Evolutionary conservation across 2,329 filamentous ascomycete species (phyloP), one percentile per base, ranked within the genome.

Genomic region (Pestalotiopsis sp.): DNA sequence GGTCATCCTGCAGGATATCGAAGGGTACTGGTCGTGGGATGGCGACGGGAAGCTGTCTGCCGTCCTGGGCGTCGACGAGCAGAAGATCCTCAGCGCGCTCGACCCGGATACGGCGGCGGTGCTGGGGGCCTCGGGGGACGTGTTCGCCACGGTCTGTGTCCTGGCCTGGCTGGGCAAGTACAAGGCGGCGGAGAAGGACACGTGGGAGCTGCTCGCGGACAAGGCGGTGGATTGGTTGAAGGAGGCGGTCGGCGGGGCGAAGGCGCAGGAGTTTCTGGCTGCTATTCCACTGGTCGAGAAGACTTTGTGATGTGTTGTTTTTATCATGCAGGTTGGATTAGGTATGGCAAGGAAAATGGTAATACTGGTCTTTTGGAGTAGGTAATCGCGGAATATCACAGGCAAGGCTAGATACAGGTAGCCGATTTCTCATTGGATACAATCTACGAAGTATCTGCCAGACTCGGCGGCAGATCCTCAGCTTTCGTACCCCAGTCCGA

Each of bases 401-500:
- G 27, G 23, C 9, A 27, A 17, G 20, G 23, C 57, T 59, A 36
- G 57, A 23, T 27, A 27, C 23, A 13, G 23, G 36, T 17, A 17
- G n/a, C 14, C n/a, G 0, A 12, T 59, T 23, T 23, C n/a, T 11
- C 17, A 13, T 7, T 14, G 4, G 6, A 36, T 27, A 17, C 14
- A 3, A 3, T 13, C 14, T 27, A 36, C 14, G 62, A 38, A 36
- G 39, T 64, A 13, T 58, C 64, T 13, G 9, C 39, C 17, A 72
- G 76, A 36, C 77, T 79, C 2, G 76, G 77, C 9, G 77, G 77
- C 3, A 76, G 73, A 72, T 79, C 76, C 57, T 77, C 75, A 9
- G 73, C 87, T 74, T 93, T 91, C 0, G 89, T 92, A 60, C 93
- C 88, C 90, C 91, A 93, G 79, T 83, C 81, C 13, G 89, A 76